A percentile compares a stretch with the other conserved stretches of the same genome.
These are phyloP conservation scores for Plenodomus tracheiphilus DNA, from an alignment of 2,329 filamentous ascomycete genomes.

Conservation along the genomic window DNA sequence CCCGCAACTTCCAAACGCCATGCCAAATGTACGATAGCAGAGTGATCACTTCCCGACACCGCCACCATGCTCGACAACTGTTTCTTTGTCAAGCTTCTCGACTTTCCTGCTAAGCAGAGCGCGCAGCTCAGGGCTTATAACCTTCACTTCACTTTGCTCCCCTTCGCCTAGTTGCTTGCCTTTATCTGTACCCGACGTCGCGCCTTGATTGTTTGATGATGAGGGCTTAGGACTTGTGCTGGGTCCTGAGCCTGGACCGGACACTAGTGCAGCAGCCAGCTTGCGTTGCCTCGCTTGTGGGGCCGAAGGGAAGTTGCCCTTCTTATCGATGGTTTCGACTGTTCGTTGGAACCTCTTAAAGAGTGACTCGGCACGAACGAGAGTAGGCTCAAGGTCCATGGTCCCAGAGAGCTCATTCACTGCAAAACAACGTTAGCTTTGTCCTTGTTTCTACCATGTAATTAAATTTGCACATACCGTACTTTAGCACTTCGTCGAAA, in stretches of 20 bases:
- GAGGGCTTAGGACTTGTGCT: conserved; percentile 7
- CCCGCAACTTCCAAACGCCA: conserved; percentile 7
- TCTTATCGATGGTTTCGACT: conserved; percentile 91
- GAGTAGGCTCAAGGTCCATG: conserved; percentile 85
- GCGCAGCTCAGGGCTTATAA: conserved; percentile 67
- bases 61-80: conserved; percentile 41
- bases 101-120: conserved; percentile 64
- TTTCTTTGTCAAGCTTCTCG: conserved; percentile 53
- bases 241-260: conserved; percentile 23
- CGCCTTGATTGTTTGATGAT: conserved; percentile 22
- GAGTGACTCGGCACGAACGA: conserved; percentile 84
- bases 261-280: conserved; percentile 41
- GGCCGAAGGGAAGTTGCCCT: conserved; percentile 74
- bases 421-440: conserved; percentile 41
- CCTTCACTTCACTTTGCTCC: conserved; percentile 47
- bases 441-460: background rate
- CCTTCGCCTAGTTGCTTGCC: conserved; percentile 40
- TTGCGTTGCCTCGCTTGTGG: conserved; percentile 55
- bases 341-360: conserved; percentile 87
- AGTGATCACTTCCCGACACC: conserved; percentile 7
- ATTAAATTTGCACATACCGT: conserved; percentile 61
- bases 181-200: conserved; percentile 35
- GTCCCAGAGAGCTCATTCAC: conserved; percentile 94
- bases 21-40: background rate
- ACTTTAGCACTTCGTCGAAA: conserved; percentile 97